Base-by-base conservation (phyloP, 2,329 filamentous ascomycete species). In the Lachnellula subtilissima region DNA sequence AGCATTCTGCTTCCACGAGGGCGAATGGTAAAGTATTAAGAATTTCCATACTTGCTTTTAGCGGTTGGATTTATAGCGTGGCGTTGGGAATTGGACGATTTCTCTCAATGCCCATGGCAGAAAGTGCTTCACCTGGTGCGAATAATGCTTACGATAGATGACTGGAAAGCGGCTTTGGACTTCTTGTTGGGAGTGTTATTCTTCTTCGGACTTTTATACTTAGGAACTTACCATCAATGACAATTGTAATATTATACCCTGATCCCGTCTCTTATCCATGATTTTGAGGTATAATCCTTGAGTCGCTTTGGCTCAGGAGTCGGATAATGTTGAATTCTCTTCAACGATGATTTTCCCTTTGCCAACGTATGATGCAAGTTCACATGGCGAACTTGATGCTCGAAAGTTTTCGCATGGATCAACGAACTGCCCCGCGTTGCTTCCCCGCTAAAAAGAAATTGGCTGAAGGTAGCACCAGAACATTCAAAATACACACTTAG, bases 61-160 rank as follows among this genome's bases (percentile, higher is more conserved):
- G 74, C 69, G 69, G 71, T 73, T 71, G 71, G 71, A 67, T 70
- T 72, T 74, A 72, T 68, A 82, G 78, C 78, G 73, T 74, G 80
- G 80, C 73, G 78, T 81, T 77, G 71, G 73, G 75, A 75, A 71
- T 68, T 71, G 72, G 70, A 71, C 71, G 66, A 55, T 57, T 69
- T 63, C 69, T 71, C 72, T 71, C 70, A 68, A 68, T 72, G 72
- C 73, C 71, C 73, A 76, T 76, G 76, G 75, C 73, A 74, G 70
- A 76, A 78, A 78, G 77, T 70, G 68, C 67, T 70, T 69, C 67
- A 69, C 65, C 68, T 69, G 67, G 70, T 70, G 70, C 71, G 63
- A 65, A 53, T 65, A 42, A 67, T 63, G 64, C 64, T 66, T 66
- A 67, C 53, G 63, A 66, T 64, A 58, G 54, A 66, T 62, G 61